Base-by-base conservation (phyloP, 2,329 filamentous ascomycete species). In the Dactylellina parvicollis region DNA sequence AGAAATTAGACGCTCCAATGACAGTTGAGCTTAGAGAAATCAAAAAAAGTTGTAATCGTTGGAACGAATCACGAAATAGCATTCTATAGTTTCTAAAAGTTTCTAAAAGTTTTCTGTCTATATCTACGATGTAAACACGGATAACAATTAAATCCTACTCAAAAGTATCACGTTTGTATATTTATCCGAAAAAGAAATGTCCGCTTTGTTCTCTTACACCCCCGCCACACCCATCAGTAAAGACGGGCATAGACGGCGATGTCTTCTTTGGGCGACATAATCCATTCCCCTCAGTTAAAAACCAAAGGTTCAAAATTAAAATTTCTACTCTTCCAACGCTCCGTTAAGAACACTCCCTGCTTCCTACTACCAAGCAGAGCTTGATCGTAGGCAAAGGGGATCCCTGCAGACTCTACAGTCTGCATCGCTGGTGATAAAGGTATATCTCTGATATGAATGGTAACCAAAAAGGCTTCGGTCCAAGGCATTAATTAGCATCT, bases 261-360 rank as follows among this genome's bases (percentile, higher is more conserved):
- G 69, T 73, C 69, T 73, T 73, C 69, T 73, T 66, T 73, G 28
- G 34, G 69, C 69, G 60, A 66, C 30, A 49, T 69, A 66, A n/a
- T 36, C 52, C 55, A 55, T 47, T 26, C 60, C 42, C 30, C 26
- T 32, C 36, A 47, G 4, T 32, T 22, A 24, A 44, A 36, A 57
- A 60, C 62, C 76, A 77, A 57, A 49, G 24, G 57, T 46, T 47
- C 34, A 69, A 78, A 75, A 77, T 76, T 79, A 76, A 67, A 61
- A 76, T 69, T 75, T 80, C 80, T 83, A 77, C 83, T 90, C 84
- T 92, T 80, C 90, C 89, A 91, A 90, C 88, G 89, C 87, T 92
- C 89, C 90, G 89, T 92, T 91, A 89, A 89, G 88, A 84, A 83
- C 85, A 86, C 84, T 82, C 85, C 87, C 86, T 86, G 89, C 84